Base-by-base conservation (phyloP, 2,329 filamentous ascomycete species). In the Fusarium redolens region DNA sequence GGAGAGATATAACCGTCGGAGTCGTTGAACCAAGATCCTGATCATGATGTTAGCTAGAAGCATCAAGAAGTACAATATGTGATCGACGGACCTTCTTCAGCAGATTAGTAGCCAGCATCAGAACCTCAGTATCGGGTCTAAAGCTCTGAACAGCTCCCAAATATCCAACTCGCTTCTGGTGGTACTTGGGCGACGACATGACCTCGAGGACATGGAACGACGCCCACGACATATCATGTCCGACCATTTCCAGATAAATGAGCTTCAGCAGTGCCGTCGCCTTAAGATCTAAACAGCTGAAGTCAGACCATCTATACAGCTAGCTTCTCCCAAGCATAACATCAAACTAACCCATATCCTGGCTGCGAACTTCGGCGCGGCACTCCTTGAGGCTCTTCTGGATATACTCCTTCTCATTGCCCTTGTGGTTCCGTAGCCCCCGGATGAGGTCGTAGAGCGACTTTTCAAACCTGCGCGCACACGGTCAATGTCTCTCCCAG, bases 151-250 rank as follows among this genome's bases (percentile, higher is more conserved):
- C 95, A 13, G 96, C 96, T 18, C 93, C 96, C 25, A 99, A 87
- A 81, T 99, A 99, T 65, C 96, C 96, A 48, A 98, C 94, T 73
- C 96, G 90, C 84, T 99, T 99, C 83, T 98, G 96, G 75, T 95
- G 89, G 82, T 97, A 97, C 81, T 98, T 98, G 52, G 92, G 88
- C 43, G 94, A 97, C 41, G 95, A 97, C 96, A 99, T 99, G 84
- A 99, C 96, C 85, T 99, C 96, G 52, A 99, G 91, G 58, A 98
- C 96, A 81, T 99, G 94, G 84, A 99, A 99, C 17, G 95, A 95
- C 7, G 96, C 96, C 96, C 96, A 99, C 6, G 96, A 98, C 96
- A 99, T 99, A 83, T 98, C 96, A 81, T 98, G 93, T 18, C 96
- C 96, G 76, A 98, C 95, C 96, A 99, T 99, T 82, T 99, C 96